Evolutionary conservation across 2,329 filamentous ascomycete species (phyloP), one percentile per base, ranked within the genome.

Genomic region (Microcyclosporella mali): DNA sequence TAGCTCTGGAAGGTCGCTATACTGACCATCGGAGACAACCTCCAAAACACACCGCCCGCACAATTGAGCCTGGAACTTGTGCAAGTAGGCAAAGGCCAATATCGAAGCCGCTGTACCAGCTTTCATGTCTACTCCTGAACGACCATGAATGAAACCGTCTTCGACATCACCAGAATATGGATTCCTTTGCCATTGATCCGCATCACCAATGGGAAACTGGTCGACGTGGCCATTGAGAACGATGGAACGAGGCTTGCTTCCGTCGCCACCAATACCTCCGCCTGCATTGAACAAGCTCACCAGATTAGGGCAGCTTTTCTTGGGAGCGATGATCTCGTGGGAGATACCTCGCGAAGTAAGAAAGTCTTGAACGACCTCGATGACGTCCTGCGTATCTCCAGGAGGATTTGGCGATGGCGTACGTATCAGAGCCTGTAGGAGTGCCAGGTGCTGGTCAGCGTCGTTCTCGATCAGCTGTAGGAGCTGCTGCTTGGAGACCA

Each of bases 61-160:
- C 2, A 56, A 43, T 11, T 47, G 41, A 2, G 43, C 19, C 14
- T 43, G 49, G 15, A 47, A 43, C 29, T 40, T 29, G 27, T 56
- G 51, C 6, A 69, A 49, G 32, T 63, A 62, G 1, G 55, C 50
- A 41, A 62, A 70, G 2, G 66, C 67, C n/a, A 68, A 62, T 4
- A 68, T 56, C 2, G 55, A 57, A 0, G 68, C 66, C 1, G 64
- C 65, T 4, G 63, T 69, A 0, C 67, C 68, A 4, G 66, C 63
- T 51, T 70, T 70, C 67, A 71, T 70, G 44, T 70, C 68, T 1
- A 69, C 67, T 0, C 57, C 61, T 2, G 65, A 66, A 15, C 66
- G 55, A 2, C 68, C 67, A 45, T 65, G 57, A 14, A 70, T 53
- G 8, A 56, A 53, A 3, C 56, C 55, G 6, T 57, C 56, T 16